Percentiles rank a stretch among this genome's conserved stretches.
Conservation (phyloP, 306 rosid genomes). For the Rosa multiflora region DNA sequence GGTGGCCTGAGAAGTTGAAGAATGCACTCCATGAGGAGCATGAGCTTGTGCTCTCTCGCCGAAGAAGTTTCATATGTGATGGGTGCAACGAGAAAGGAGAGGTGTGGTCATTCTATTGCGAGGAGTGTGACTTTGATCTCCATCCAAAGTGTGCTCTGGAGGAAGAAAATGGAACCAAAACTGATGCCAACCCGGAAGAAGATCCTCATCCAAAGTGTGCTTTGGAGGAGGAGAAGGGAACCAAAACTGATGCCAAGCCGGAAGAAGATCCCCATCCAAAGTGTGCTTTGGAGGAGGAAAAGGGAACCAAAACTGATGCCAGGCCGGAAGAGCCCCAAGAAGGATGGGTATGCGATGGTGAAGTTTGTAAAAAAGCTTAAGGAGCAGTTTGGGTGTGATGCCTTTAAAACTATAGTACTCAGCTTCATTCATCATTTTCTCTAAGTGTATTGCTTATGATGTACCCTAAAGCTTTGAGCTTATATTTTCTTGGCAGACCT, state of each 20-base stretch:
- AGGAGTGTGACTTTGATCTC: slow-evolving; percentile 62
- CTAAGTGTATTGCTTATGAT: neutral
- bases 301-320: slow-evolving; percentile 31
- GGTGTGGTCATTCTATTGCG: slow-evolving; percentile 58
- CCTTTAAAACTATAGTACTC: neutral
- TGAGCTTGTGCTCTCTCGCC: slow-evolving; percentile 45
- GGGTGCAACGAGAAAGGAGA: slow-evolving; percentile 41
- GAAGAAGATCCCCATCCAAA: slow-evolving; percentile 44
- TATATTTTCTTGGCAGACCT: neutral
- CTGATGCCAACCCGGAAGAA: slow-evolving; percentile 20
- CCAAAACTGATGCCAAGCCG: slow-evolving; percentile 25
- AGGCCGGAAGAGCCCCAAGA: slow-evolving; percentile 31
- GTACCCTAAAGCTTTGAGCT: neutral
- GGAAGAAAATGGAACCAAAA: slow-evolving; percentile 31
- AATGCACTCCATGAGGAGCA: slow-evolving; percentile 46
- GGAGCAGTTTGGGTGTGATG: slow-evolving; percentile 4
- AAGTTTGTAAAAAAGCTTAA: slow-evolving; percentile 50
- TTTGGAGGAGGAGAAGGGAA: slow-evolving; percentile 31
- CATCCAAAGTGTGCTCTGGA: slow-evolving; percentile 60
- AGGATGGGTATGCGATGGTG: slow-evolving; percentile 62
- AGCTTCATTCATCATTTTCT: neutral
- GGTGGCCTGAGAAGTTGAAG: slow-evolving; percentile 65
- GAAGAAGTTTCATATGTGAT: slow-evolving; percentile 36
- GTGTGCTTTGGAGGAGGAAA: slow-evolving; percentile 45
- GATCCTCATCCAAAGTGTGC: slow-evolving; percentile 63